Conservation (phyloP, 2,329 filamentous ascomycete species). For the Hypoxylon sp. region DNA sequence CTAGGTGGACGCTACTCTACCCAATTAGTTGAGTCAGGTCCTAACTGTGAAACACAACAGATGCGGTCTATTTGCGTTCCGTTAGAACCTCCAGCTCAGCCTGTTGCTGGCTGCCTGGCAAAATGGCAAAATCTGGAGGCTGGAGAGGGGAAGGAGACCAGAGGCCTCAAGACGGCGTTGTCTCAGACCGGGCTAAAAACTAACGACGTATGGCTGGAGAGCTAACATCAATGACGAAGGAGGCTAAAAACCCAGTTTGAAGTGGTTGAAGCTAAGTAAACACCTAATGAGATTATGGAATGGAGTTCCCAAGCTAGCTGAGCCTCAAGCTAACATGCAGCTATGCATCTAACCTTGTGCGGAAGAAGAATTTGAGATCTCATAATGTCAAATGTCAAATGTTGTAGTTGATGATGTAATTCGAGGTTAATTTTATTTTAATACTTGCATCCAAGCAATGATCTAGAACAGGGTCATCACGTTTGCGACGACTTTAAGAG, state of each 20-base stretch:
- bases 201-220: slow-evolving; percentile 24
- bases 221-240: slow-evolving; percentile 47
- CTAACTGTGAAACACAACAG: slow-evolving; percentile 22
- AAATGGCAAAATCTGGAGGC: background rate
- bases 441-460: slow-evolving; percentile 5
- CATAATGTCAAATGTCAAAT: slow-evolving; percentile 24
- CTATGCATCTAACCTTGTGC: slow-evolving; percentile 7
- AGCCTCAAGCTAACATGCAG: slow-evolving; percentile 20
- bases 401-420: slow-evolving; percentile 39
- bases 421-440: slow-evolving; percentile 18
- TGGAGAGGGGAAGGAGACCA: slow-evolving; percentile 8
- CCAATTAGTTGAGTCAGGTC: slow-evolving; percentile 9
- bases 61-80: slow-evolving; percentile 7
- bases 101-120: slow-evolving; percentile 2
- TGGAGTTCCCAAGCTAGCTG: slow-evolving; percentile 11
- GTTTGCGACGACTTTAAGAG: slow-evolving; percentile 12
- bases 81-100: slow-evolving; percentile 21
- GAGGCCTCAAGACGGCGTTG: slow-evolving; percentile 9
- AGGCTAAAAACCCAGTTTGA: slow-evolving; percentile 33
- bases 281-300: slow-evolving; percentile 14
- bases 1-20: slow-evolving; percentile 13
- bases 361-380: slow-evolving; percentile 8
- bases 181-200: slow-evolving; percentile 26
- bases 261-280: slow-evolving; percentile 10
- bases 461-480: slow-evolving; percentile 19